These are phyloP conservation scores for Fomitopsis serialis DNA, from an alignment of 768 basidiomycete genomes.

Conservation along the genomic window DNA sequence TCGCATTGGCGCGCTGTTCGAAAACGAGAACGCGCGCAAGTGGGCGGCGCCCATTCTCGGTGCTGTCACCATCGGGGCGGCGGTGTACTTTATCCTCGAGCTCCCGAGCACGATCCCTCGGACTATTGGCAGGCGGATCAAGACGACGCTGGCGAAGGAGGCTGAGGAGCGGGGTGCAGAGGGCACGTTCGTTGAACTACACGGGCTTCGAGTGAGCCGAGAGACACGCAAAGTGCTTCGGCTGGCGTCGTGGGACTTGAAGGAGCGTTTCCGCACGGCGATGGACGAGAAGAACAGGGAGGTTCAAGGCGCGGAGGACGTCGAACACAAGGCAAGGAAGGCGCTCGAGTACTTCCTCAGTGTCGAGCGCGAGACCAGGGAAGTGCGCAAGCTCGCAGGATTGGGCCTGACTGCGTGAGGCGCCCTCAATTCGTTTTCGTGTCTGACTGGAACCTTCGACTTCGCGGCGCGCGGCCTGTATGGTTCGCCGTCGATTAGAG, in stretches of 20 bases:
- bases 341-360: slow-evolving; percentile 72
- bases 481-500: neutral
- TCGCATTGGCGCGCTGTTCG: slow-evolving; percentile 71
- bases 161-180: slow-evolving; percentile 43
- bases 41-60: slow-evolving; percentile 89
- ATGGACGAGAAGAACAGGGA: slow-evolving; percentile 78
- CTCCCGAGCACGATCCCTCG: slow-evolving; percentile 85
- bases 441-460: too few relatives aligned
- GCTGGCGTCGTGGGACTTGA: slow-evolving; percentile 85
- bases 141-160: slow-evolving; percentile 51
- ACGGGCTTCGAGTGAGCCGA: slow-evolving; percentile 64
- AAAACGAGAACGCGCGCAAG: slow-evolving; percentile 72
- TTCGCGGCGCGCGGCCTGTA: too few relatives aligned
- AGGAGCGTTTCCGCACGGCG: slow-evolving; percentile 72
- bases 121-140: slow-evolving; percentile 83
- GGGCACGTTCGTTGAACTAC: slow-evolving; percentile 54
- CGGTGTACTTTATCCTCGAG: slow-evolving; percentile 79
- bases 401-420: neutral
- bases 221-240: slow-evolving; percentile 94
- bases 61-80: slow-evolving; percentile 64
- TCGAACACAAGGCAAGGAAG: slow-evolving; percentile 58
- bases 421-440: neutral
- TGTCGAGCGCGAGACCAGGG: slow-evolving; percentile 43
- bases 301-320: slow-evolving; percentile 71
- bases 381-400: slow-evolving; percentile 15